Base-by-base conservation (phyloP, 2,329 filamentous ascomycete genomes). In the Aspergillus quadricinctus region DNA sequence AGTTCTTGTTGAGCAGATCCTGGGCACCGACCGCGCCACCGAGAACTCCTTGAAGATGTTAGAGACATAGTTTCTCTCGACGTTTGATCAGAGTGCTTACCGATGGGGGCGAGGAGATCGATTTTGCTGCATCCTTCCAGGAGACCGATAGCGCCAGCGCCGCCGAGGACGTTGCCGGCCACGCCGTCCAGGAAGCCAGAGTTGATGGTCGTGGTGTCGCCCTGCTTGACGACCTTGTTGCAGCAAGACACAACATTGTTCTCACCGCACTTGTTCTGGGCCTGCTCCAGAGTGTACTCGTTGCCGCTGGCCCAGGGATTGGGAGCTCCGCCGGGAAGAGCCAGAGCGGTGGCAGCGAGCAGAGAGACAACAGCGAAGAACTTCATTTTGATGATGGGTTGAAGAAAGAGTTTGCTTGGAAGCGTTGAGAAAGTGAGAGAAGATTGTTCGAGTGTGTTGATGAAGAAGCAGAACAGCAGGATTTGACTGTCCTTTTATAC, bases 371-470 rank as follows among this genome's bases (percentile, higher is more conserved):
- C 37, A 19, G 61, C 31, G 59, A 67, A 55, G 64, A 69, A 65
- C 64, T 69, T 64, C 67, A 69, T 69, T 58, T 58, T 67, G 60
- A 58, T 52, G 19, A 48, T 41, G 56, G 14, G 41, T 31, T 60
- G 17, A 37, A 28, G 43, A 49, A 17, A 46, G 25, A 23, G 21
- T 40, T 50, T 46, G 46, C 31, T 57, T 56, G 23, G 4, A 25
- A 49, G 37, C 41, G 37, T 46, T 27, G 49, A 19, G 54, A 50
- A 52, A 40, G 53, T 28, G 31, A 29, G 8, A 43, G n/a, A 45
- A 45, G 19, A 21, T 19, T 45, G 31, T 7, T 7, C 51, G 48
- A 57, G 54, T 48, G 54, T 25, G 55, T 52, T 50, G 52, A 58
- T 62, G 55, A 43, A 49, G 35, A 52, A 11, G 31, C 48, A 19